These are phyloP conservation scores for Avena atlantica DNA, from an alignment of 176 grass and related monocot species.

Conservation along the genomic window DNA sequence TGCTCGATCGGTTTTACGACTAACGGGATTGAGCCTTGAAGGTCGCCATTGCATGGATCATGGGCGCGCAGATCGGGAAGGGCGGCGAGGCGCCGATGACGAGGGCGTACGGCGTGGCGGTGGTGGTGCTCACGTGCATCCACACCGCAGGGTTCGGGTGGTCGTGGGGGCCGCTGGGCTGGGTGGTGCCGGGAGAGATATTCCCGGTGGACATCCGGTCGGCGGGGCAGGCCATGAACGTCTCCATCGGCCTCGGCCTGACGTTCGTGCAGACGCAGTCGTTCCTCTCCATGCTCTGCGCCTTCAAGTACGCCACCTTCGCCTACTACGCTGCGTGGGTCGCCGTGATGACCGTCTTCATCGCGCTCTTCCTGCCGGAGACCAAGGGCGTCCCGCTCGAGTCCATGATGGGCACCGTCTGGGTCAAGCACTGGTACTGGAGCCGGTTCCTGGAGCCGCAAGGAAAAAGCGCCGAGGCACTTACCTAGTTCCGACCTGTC, in stretches of 20 bases:
- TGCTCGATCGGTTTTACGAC: not conserved
- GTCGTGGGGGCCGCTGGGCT: constrained; percentile 82
- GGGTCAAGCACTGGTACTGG: constrained; percentile 67
- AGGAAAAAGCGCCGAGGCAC: not conserved
- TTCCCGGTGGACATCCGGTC: constrained; percentile 89
- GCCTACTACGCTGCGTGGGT: constrained; percentile 78
- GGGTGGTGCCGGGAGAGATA: constrained; percentile 81
- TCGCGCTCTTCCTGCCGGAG: constrained; percentile 72
- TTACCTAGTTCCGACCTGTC: not conserved
- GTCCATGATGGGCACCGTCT: constrained; percentile 78
- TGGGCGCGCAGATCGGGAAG: constrained; percentile 57
- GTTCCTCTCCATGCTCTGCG: constrained; percentile 88
- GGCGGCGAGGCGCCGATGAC: constrained; percentile 48
- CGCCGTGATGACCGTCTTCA: constrained; percentile 72
- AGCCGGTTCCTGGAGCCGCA: constrained; percentile 47
- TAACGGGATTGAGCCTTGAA: constrained; percentile 9
- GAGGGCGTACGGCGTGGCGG: constrained; percentile 52
- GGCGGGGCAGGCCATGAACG: constrained; percentile 74
- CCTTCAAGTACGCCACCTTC: constrained; percentile 73
- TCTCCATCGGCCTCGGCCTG: constrained; percentile 55
- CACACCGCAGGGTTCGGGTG: constrained; percentile 71
- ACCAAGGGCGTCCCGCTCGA: constrained; percentile 77
- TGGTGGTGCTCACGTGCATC: constrained; percentile 59
- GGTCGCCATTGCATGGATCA: constrained; percentile 74
- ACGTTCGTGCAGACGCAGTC: constrained; percentile 83